Conservation (phyloP, 805 yeast species). For the Candida takata region DNA sequence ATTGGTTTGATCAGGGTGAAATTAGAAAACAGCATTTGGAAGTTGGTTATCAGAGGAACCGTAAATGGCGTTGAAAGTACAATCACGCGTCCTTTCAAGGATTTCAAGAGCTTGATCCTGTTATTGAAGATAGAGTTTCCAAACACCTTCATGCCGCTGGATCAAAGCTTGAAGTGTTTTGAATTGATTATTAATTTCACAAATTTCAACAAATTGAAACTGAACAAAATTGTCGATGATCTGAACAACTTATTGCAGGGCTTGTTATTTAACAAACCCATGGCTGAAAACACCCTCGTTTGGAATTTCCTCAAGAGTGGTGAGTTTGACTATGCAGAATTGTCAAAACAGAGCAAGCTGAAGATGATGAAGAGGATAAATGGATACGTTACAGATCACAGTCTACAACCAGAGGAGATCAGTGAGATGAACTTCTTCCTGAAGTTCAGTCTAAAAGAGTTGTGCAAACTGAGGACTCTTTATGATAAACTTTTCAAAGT, state of each 20-base stretch:
- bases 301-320: slow-evolving; percentile 36
- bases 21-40: slow-evolving; percentile 26
- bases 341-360: slow-evolving; percentile 27
- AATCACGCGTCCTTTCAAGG: slow-evolving; percentile 24
- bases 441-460: slow-evolving; percentile 38
- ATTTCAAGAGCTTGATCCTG: slow-evolving; percentile 28
- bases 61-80: slow-evolving; percentile 9
- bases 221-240: slow-evolving; percentile 40
- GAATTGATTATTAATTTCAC: slow-evolving; percentile 17
- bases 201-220: slow-evolving; percentile 35
- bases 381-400: slow-evolving; percentile 9
- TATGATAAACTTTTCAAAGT: slow-evolving; percentile 33
- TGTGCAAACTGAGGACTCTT: slow-evolving; percentile 25
- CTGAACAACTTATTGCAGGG: slow-evolving; percentile 43
- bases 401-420: slow-evolving; percentile 30
- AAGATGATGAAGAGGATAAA: slow-evolving; percentile 13
- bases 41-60: slow-evolving; percentile 21
- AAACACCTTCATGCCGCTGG: slow-evolving; percentile 26
- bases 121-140: slow-evolving; percentile 32
- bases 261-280: slow-evolving; percentile 32
- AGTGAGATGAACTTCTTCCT: slow-evolving; percentile 43
- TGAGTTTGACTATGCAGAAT: slow-evolving; percentile 26
- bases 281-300: slow-evolving; percentile 30
- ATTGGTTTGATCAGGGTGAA: slow-evolving; percentile 31
- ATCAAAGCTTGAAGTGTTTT: slow-evolving; percentile 17